A percentile compares a stretch with the other conserved stretches of the same genome.
These are phyloP conservation scores for Trichoderma oligosporum DNA, from an alignment of 2,329 filamentous ascomycete species.

Conservation along the genomic window DNA sequence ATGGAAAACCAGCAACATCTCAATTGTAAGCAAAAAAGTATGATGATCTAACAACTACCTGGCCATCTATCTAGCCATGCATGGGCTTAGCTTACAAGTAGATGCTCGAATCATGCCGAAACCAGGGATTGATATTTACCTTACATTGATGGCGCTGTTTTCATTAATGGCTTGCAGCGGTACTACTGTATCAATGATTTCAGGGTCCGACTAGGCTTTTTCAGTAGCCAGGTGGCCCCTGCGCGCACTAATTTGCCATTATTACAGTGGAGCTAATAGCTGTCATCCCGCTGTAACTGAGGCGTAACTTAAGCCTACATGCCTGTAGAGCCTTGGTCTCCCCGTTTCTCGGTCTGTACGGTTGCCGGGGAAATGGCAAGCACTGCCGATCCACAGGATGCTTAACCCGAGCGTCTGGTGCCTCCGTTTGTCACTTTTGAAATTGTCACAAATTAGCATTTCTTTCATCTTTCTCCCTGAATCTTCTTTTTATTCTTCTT, in stretches of 20 bases:
- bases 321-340: neutral
- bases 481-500: slow-evolving; percentile 4
- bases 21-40: too few species aligned
- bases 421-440: neutral
- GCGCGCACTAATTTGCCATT: neutral
- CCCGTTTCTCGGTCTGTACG: neutral
- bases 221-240: slow-evolving; percentile 6
- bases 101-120: neutral
- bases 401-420: neutral
- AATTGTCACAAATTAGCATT: slow-evolving; percentile 2
- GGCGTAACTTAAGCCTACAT: neutral
- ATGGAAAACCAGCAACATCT: too few species aligned
- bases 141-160: neutral
- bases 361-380: slow-evolving; percentile 15
- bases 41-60: too few species aligned
- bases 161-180: slow-evolving; percentile 11
- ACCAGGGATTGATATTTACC: neutral
- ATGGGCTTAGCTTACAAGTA: too few species aligned
- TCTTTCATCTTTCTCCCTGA: slow-evolving; percentile 8
- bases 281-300: neutral
- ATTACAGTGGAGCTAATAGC: slow-evolving; percentile 5
- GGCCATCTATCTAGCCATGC: too few species aligned
- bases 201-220: neutral
- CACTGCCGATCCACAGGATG: neutral
- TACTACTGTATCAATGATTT: slow-evolving; percentile 1